Evolutionary conservation across 345 rosid genomes (phyloP).

Genomic region (Anastatica hierochuntica): DNA sequence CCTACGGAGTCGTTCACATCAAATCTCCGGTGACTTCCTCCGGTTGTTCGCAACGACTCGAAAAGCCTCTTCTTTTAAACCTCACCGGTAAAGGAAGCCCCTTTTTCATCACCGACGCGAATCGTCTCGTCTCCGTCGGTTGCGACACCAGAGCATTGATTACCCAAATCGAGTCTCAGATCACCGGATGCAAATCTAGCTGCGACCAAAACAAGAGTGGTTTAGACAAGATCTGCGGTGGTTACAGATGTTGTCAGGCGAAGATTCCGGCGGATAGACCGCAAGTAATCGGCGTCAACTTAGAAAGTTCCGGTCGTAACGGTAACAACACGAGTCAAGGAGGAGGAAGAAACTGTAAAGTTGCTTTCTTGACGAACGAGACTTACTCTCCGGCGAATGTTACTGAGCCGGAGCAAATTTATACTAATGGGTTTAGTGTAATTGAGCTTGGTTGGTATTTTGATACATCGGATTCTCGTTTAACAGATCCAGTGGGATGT

Average conservation of each 20-base stretch:
- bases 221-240: constrained; percentile 21
- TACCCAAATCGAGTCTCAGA: neutral
- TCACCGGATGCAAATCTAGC: constrained; percentile 28
- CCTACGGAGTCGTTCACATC: neutral
- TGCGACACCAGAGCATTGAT: constrained; percentile 18
- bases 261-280: constrained; percentile 11
- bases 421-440: constrained; percentile 9
- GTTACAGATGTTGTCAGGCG: constrained; percentile 34
- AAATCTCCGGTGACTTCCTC: constrained; percentile 22
- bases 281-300: neutral
- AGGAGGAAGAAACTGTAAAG: constrained; percentile 3
- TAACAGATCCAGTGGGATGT: constrained; percentile 9
- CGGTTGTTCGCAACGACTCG: constrained; percentile 9
- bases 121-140: constrained; percentile 32
- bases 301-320: neutral
- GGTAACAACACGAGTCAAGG: neutral
- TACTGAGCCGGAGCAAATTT: neutral
- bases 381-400: constrained; percentile 9
- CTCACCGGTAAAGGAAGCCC: constrained; percentile 21
- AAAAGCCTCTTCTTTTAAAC: constrained; percentile 12
- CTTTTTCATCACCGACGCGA: constrained; percentile 17
- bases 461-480: constrained; percentile 5
- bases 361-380: constrained; percentile 18
- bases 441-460: constrained; percentile 31
- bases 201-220: constrained; percentile 17